Conservation (phyloP, 2,329 filamentous ascomycete species). For the Ceratocystis huliohia region DNA sequence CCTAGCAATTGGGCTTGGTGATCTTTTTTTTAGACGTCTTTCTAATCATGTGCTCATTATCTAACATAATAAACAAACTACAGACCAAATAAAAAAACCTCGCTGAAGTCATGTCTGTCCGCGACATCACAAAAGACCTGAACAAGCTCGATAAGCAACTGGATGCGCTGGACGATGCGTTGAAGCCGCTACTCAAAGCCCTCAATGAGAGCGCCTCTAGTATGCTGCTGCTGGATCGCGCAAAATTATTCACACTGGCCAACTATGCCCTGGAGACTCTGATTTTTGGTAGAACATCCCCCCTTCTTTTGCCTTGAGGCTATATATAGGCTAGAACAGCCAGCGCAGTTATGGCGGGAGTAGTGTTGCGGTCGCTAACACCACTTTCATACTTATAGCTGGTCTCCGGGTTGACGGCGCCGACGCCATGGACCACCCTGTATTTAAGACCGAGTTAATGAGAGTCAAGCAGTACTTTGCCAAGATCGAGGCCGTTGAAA, state of each 20-base stretch:
- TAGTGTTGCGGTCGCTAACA: slow-evolving; percentile 13
- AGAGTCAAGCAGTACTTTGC: slow-evolving; percentile 83
- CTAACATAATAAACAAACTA: no score
- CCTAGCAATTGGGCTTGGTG: no score
- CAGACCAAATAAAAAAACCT: no score
- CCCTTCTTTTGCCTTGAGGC: not conserved
- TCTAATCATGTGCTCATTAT: no score
- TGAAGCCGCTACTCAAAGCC: slow-evolving; percentile 59
- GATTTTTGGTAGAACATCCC: slow-evolving; percentile 53
- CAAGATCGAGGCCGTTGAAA: slow-evolving; percentile 74
- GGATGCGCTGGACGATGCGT: slow-evolving; percentile 60
- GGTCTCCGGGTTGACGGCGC: slow-evolving; percentile 66
- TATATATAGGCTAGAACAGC: no score
- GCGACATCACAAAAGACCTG: slow-evolving; percentile 53
- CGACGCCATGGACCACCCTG: slow-evolving; percentile 69
- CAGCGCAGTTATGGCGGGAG: not conserved
- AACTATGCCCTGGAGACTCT: slow-evolving; percentile 86
- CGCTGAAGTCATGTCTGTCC: slow-evolving; percentile 29
- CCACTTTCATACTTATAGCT: slow-evolving; percentile 33
- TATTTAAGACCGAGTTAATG: slow-evolving; percentile 66
- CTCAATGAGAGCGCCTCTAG: slow-evolving; percentile 59
- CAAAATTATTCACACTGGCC: slow-evolving; percentile 79
- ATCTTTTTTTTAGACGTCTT: no score
- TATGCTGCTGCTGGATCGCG: slow-evolving; percentile 83
- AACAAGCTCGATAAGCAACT: slow-evolving; percentile 66